Conservation (phyloP, 805 yeast genomes). For the Aciculoconidium aculeatum region DNA sequence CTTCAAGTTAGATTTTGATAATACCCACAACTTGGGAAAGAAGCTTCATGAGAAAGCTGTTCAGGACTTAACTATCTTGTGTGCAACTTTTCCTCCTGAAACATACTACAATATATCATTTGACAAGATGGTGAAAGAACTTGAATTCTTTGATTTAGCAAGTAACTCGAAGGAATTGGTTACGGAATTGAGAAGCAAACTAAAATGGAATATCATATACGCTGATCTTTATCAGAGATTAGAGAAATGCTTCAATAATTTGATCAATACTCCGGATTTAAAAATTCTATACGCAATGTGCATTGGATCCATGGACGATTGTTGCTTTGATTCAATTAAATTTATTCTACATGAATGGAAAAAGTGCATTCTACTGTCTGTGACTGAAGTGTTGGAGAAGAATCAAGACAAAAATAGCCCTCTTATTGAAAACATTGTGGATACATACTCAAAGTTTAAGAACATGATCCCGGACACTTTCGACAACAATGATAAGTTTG, state of each 20-base stretch:
- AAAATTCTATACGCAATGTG: constrained; percentile 3
- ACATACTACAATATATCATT: constrained; percentile 10
- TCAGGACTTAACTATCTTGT: constrained; percentile 13
- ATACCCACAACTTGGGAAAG: constrained; percentile 9
- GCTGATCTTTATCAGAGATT: constrained; percentile 18
- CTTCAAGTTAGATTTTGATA: constrained; percentile 15
- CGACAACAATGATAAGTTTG: constrained; percentile 16
- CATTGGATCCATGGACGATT: constrained; percentile 4
- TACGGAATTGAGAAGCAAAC: constrained; percentile 13
- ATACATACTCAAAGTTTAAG: constrained; percentile 11
- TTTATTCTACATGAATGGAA: constrained; percentile 3
- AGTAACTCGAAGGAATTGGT: constrained; percentile 12
- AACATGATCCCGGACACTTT: constrained; percentile 10
- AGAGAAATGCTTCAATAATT: no score
- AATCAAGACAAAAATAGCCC: constrained; percentile 3
- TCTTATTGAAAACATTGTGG: no score
- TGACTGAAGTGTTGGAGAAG: constrained; percentile 5
- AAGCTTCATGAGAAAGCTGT: constrained; percentile 10
- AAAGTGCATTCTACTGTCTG: neutral
- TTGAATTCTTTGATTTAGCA: constrained; percentile 8
- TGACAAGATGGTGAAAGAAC: constrained; percentile 8
- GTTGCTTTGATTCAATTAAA: constrained; percentile 3
- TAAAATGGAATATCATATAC: constrained; percentile 29
- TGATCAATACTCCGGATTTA: no score
- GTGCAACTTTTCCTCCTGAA: constrained; percentile 3